A percentile compares a stretch with the other conserved stretches of the same genome.
Evolutionary conservation across 805 yeast genomes (phyloP).

Genomic region (Scheffersomyces lignosus): DNA sequence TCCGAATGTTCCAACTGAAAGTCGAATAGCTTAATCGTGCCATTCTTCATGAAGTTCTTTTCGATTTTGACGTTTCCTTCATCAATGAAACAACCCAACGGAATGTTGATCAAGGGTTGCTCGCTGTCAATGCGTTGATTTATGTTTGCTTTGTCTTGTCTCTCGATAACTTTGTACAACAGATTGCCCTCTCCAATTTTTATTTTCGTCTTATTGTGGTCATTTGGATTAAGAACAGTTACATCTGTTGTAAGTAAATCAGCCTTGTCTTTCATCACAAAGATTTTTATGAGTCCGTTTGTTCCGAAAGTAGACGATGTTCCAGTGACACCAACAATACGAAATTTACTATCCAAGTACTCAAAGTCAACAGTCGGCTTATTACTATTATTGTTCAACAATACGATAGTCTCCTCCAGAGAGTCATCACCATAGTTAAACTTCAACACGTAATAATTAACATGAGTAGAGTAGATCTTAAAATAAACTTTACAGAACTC

Average conservation of each 20-base stretch:
- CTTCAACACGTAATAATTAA: conserved; percentile 28
- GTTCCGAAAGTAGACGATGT: conserved; percentile 34
- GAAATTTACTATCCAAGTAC: conserved; percentile 27
- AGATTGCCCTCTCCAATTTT: conserved; percentile 12
- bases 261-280: conserved; percentile 17
- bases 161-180: conserved; percentile 19
- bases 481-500: conserved; percentile 32
- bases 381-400: conserved; percentile 28
- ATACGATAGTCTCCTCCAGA: conserved; percentile 16
- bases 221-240: conserved; percentile 4
- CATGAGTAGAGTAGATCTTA: conserved; percentile 25
- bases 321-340: conserved; percentile 33
- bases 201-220: conserved; percentile 9
- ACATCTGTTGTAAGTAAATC: conserved; percentile 22
- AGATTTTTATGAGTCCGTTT: conserved; percentile 25
- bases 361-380: conserved; percentile 30
- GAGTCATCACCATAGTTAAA: conserved; percentile 14
- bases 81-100: conserved; percentile 32
- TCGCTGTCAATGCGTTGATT: conserved; percentile 16
- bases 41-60: conserved; percentile 18
- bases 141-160: conserved; percentile 20
- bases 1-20: conserved; percentile 11
- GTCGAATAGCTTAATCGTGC: conserved; percentile 22
- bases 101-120: conserved; percentile 20
- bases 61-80: conserved; percentile 21